Evolutionary conservation across 1,284 basidiomycete species (phyloP).

Genomic region (Boletus austroedulis): DNA sequence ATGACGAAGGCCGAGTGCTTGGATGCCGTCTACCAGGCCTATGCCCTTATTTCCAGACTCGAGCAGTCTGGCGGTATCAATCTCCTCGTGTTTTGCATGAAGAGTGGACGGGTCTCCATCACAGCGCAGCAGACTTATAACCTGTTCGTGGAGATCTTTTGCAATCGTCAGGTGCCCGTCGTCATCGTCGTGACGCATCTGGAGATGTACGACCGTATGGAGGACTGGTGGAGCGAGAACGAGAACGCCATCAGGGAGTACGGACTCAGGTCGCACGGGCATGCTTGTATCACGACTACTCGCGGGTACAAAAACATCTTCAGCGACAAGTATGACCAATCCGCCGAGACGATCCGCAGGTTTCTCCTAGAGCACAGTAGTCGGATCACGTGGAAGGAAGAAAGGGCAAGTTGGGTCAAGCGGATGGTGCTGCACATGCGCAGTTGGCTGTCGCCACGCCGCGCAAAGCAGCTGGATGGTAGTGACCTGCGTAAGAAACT

Average conservation of each 20-base stretch:
- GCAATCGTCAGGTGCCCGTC: slow-evolving; percentile 35
- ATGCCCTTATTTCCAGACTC: slow-evolving; percentile 36
- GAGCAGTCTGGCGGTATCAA: slow-evolving; percentile 33
- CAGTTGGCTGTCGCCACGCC: slow-evolving; percentile 19
- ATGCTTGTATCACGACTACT: no score
- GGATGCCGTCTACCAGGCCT: slow-evolving; percentile 33
- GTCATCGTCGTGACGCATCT: slow-evolving; percentile 39
- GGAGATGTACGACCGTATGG: slow-evolving; percentile 35
- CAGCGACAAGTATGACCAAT: slow-evolving; percentile 25
- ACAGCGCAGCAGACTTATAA: slow-evolving; percentile 34
- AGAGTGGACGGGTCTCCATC: slow-evolving; percentile 36
- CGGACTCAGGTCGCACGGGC: slow-evolving; percentile 20
- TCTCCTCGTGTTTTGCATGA: no score
- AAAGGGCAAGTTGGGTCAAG: slow-evolving; percentile 28
- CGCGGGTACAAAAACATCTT: slow-evolving; percentile 16
- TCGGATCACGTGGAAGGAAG: slow-evolving; percentile 25
- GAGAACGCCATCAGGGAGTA: slow-evolving; percentile 24
- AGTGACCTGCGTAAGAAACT: slow-evolving; percentile 22
- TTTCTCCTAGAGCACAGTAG: slow-evolving; percentile 22
- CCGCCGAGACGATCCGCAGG: slow-evolving; percentile 17
- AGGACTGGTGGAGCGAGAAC: slow-evolving; percentile 34
- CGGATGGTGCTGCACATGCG: slow-evolving; percentile 31
- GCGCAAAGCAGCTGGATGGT: slow-evolving; percentile 6
- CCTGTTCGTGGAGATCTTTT: slow-evolving; percentile 32
- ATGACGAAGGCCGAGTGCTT: slow-evolving; percentile 25